phyloP scores from a whole-genome alignment of 2,329 filamentous ascomycete genomes.

The Drechslera avenae region DNA sequence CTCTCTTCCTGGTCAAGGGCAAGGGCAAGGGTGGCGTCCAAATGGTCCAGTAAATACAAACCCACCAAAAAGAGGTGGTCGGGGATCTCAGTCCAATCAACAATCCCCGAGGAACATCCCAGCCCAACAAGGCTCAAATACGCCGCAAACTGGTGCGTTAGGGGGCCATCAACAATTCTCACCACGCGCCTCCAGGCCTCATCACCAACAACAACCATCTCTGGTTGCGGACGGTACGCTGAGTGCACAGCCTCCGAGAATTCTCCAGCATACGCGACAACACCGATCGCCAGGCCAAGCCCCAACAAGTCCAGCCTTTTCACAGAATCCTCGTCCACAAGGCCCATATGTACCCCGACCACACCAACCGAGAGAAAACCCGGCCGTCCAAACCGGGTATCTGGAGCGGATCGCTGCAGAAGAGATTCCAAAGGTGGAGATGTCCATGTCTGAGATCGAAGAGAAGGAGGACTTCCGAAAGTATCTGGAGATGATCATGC shows the following conservation, averaged over 20 bases:
- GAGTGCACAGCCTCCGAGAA: conserved; percentile 20
- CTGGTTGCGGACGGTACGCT: too few species aligned
- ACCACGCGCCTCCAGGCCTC: neutral
- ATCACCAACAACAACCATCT: too few species aligned
- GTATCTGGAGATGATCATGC: conserved; percentile 68
- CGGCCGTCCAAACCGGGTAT: conserved; percentile 48
- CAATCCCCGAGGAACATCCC: conserved; percentile 5
- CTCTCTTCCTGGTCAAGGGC: conserved; percentile 13
- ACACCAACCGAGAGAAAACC: conserved; percentile 29
- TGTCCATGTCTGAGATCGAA: conserved; percentile 65
- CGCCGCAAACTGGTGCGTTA: conserved; percentile 4
- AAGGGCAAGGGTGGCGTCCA: conserved; percentile 8
- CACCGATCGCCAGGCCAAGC: conserved; percentile 14
- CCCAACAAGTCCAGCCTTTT: neutral
- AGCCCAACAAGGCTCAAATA: conserved; percentile 7
- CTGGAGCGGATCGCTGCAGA: conserved; percentile 51
- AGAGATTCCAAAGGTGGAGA: conserved; percentile 65
- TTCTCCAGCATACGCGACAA: conserved; percentile 23
- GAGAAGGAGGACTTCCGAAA: conserved; percentile 74
- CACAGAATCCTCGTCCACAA: conserved; percentile 22
- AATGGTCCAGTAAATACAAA: conserved; percentile 3
- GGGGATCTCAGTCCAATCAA: conserved; percentile 11
- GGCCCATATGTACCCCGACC: conserved; percentile 20
- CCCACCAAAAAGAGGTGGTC: conserved; percentile 15
- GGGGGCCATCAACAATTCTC: conserved; percentile 1